Evolutionary conservation across 345 rosid species (phyloP).

Genomic region (Camelina sativa): DNA sequence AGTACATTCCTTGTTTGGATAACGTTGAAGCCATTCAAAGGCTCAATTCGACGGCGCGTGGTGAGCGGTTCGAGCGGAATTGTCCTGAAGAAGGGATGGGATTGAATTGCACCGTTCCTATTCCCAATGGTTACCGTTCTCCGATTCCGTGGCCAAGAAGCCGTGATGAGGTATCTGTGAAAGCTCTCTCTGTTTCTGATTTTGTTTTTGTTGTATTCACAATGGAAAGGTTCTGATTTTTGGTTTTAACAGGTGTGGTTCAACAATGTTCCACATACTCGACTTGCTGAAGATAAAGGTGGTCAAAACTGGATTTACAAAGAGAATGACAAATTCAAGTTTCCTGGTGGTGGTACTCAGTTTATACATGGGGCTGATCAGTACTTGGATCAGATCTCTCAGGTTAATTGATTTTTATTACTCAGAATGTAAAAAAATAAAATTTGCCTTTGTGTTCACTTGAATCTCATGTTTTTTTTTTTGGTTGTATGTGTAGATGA

Average conservation of each 20-base stretch:
- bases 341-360: constrained; percentile 99
- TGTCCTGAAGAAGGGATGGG: constrained; percentile 69
- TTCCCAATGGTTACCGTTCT: constrained; percentile 69
- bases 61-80: constrained; percentile 84
- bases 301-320: constrained; percentile 93
- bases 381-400: constrained; percentile 82
- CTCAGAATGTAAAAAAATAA: background rate
- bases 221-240: constrained; percentile 22
- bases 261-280: constrained; percentile 81
- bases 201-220: background rate
- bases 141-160: constrained; percentile 94
- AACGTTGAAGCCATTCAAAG: constrained; percentile 66
- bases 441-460: constrained; percentile 9
- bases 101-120: constrained; percentile 80
- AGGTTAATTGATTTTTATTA: constrained; percentile 51
- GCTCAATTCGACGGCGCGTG: constrained; percentile 75
- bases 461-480: constrained; percentile 29
- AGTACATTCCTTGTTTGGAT: constrained; percentile 90
- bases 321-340: constrained; percentile 79
- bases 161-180: constrained; percentile 79
- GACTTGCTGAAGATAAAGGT: constrained; percentile 91
- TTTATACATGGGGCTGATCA: constrained; percentile 95
- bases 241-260: constrained; percentile 72
- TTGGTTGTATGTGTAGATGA: constrained; percentile 60
- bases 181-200: background rate